A percentile compares a stretch with the other conserved stretches of the same genome.
Evolutionary conservation across 2,329 filamentous ascomycete species (phyloP).

Genomic region (Colletotrichum somersetense): DNA sequence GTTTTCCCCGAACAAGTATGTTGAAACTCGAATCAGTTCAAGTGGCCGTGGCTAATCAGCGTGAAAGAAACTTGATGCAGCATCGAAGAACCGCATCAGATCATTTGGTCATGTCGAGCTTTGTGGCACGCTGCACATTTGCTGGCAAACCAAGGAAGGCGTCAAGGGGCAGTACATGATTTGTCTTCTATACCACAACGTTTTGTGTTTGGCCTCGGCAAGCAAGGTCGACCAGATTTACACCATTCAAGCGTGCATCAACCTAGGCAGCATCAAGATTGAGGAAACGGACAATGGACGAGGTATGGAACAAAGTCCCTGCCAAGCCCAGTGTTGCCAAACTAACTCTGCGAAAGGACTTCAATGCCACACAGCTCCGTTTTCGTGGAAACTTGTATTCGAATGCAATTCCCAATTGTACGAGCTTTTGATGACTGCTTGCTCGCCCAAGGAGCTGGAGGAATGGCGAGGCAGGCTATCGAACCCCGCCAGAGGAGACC

Average conservation of each 20-base stretch:
- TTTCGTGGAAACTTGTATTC: conserved; percentile 94
- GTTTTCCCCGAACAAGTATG: conserved; percentile 79
- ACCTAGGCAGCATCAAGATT: conserved; percentile 73
- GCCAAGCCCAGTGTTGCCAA: not conserved
- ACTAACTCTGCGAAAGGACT: conserved; percentile 69
- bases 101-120: conserved; percentile 84
- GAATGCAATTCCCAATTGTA: conserved; percentile 81
- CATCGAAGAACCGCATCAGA: conserved; percentile 76
- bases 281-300: conserved; percentile 82
- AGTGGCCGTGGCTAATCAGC: conserved; percentile 2
- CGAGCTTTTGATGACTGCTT: conserved; percentile 89
- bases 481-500: conserved; percentile 62
- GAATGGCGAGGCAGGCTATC: conserved; percentile 82
- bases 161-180: conserved; percentile 86
- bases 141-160: conserved; percentile 79
- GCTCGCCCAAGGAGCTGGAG: conserved; percentile 81
- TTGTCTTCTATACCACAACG: conserved; percentile 84
- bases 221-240: conserved; percentile 76
- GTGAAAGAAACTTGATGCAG: conserved; percentile 62
- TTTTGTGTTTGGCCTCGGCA: conserved; percentile 80
- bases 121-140: conserved; percentile 86
- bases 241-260: conserved; percentile 80
- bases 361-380: conserved; percentile 86
- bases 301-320: conserved; percentile 62
- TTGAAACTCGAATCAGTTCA: not conserved